Evolutionary conservation across 1,284 basidiomycete species (phyloP), one percentile per base, ranked within the genome.

Genomic region (Flammula alnicola): DNA sequence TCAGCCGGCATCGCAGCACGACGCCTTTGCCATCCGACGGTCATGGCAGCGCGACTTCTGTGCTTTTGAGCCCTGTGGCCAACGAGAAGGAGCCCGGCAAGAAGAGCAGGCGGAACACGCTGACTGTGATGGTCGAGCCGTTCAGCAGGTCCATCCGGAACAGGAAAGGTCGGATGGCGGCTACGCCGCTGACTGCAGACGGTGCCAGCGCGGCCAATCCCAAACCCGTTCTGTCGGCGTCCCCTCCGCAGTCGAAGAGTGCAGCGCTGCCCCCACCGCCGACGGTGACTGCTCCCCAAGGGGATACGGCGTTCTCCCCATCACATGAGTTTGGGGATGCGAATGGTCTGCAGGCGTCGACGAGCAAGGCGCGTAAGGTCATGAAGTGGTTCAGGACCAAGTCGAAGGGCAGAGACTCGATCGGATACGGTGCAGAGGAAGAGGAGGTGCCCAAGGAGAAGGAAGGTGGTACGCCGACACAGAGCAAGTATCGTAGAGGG

Each of bases 121-220:
- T 93, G 47, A 91, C 87, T 0, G 81, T 92, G 38, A 89, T 93
- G 80, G 87, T 91, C 3, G 88, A 91, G 58, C 88, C 88, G 5
- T 72, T 91, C 58, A 80, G 75, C 52, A 77, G 80, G 44, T 76
- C 73, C 3, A 81, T 86, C 55, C 80, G 82, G 65, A 74, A 72
- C 20, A 75, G 78, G 36, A 76, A 75, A 63, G 67, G 65, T n/a
- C 72, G 71, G 48, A 66, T 64, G 47, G 27, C 52, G 0, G 29
- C 42, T 9, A 46, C 76, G 0, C 70, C 75, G 5, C 54, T 50
- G 23, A 58, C 62, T 29, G 57, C 60, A 7, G 65, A 61, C 19
- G 53, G 58, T n/a, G 40, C 38, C 11, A 62, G 52, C 36, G 51
- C 60, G 29, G 54, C 58, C n/a, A 54, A 38, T 43, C 33, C 46